These are phyloP conservation scores for Saccharomycopsis fermentans DNA, from an alignment of 805 yeast species.

Conservation along the genomic window DNA sequence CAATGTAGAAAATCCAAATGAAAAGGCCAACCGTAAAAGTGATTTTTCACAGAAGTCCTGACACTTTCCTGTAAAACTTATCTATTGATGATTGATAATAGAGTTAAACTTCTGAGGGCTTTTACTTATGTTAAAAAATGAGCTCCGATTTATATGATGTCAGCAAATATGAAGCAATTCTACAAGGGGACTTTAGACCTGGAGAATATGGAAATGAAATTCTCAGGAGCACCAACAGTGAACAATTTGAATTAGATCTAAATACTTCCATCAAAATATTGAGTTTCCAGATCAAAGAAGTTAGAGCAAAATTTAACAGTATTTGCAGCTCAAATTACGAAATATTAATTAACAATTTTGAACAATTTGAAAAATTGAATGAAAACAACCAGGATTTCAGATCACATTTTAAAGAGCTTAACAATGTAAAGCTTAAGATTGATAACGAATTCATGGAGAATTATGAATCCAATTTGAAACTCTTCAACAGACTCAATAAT, in stretches of 20 bases:
- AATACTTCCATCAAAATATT: constrained; percentile 33
- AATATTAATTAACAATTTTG: constrained; percentile 28
- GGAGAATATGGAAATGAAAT: constrained; percentile 8
- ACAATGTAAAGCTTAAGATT: constrained; percentile 27
- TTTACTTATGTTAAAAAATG: not conserved
- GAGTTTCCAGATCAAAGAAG: constrained; percentile 33
- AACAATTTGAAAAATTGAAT: constrained; percentile 25
- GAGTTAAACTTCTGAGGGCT: no score
- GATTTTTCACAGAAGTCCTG: not conserved
- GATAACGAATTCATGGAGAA: constrained; percentile 30
- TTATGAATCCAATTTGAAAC: constrained; percentile 29
- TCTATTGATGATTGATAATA: no score
- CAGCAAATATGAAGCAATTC: not conserved
- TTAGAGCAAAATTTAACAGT: constrained; percentile 29
- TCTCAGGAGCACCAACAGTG: constrained; percentile 3
- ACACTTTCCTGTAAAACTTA: no score
- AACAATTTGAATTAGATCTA: constrained; percentile 29
- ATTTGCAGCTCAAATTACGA: constrained; percentile 29
- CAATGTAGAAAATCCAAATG: not conserved
- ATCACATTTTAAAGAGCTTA: constrained; percentile 27
- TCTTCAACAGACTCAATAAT: constrained; percentile 29
- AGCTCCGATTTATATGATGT: constrained; percentile 2
- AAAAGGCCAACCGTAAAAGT: not conserved
- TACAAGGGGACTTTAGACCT: constrained; percentile 1
- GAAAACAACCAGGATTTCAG: constrained; percentile 23